These are phyloP conservation scores for Ceratocystis ficicola DNA, from an alignment of 2,329 filamentous ascomycete genomes.

Conservation along the genomic window DNA sequence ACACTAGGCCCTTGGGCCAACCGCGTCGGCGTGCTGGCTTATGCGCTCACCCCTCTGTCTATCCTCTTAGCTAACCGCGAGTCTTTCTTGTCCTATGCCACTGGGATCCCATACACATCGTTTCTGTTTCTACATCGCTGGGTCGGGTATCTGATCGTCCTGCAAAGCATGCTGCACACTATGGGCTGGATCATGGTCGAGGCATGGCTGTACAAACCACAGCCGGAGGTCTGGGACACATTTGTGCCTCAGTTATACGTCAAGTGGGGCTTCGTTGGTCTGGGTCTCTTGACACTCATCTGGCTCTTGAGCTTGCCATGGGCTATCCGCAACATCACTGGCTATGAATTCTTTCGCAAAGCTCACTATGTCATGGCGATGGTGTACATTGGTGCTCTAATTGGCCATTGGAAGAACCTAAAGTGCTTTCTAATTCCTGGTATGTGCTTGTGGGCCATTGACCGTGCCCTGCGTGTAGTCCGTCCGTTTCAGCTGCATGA, in stretches of 20 bases:
- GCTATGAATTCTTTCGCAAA: constrained; percentile 69
- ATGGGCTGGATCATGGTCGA: constrained; percentile 59
- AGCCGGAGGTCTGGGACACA: constrained; percentile 44
- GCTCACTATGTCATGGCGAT: constrained; percentile 60
- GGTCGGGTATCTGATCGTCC: constrained; percentile 60
- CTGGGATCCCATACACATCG: constrained; percentile 61
- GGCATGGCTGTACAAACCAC: constrained; percentile 55
- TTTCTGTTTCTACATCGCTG: constrained; percentile 71
- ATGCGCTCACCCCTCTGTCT: constrained; percentile 60
- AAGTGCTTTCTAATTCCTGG: constrained; percentile 57
- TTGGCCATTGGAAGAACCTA: constrained; percentile 59
- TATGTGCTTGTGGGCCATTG: constrained; percentile 52
- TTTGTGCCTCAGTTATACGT: constrained; percentile 57
- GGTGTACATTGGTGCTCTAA: constrained; percentile 63
- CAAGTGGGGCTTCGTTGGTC: constrained; percentile 59
- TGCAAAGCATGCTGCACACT: constrained; percentile 56
- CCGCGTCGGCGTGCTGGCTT: constrained; percentile 57
- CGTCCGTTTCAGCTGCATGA: constrained; percentile 51
- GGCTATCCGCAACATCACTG: constrained; percentile 48
- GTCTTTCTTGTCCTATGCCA: constrained; percentile 55
- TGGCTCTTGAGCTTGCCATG: constrained; percentile 44
- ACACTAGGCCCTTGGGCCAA: constrained; percentile 57
- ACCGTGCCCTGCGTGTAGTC: constrained; percentile 47
- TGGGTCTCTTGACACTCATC: constrained; percentile 50
- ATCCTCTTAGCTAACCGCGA: constrained; percentile 57